Conservation (phyloP, 2,329 filamentous ascomycete species). For the Pseudogymnoascus pannorum region DNA sequence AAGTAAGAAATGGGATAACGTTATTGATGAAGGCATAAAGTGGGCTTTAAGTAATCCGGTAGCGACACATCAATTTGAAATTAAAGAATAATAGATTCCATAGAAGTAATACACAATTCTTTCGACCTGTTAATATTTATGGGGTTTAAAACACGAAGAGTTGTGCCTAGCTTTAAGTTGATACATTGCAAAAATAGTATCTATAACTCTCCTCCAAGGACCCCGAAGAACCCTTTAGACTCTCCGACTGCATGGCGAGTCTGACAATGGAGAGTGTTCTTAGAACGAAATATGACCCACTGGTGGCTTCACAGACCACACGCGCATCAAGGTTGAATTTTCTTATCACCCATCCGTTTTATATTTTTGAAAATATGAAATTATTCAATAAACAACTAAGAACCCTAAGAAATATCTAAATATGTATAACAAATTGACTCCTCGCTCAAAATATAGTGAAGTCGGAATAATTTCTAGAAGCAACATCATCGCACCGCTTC, state of each 20-base stretch:
- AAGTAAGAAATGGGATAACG: slow-evolving; percentile 36
- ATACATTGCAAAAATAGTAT: background rate
- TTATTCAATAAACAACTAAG: background rate
- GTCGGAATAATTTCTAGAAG: slow-evolving; percentile 6
- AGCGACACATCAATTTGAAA: slow-evolving; percentile 20
- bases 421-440: background rate
- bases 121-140: background rate
- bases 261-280: background rate
- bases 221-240: too few relatives aligned
- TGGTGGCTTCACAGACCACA: background rate
- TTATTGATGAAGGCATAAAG: slow-evolving; percentile 36
- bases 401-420: background rate
- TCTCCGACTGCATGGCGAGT: background rate
- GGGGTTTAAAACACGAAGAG: background rate
- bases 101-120: background rate
- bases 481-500: slow-evolving; percentile 30
- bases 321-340: background rate
- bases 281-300: background rate
- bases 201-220: background rate
- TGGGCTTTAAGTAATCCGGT: slow-evolving; percentile 34
- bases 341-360: slow-evolving; percentile 13
- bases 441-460: slow-evolving; percentile 21
- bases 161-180: background rate
- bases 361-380: background rate
- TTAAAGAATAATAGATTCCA: background rate